phyloP scores from a whole-genome alignment of 495 filamentous ascomycete genomes.

The Aspergillus baeticus region DNA sequence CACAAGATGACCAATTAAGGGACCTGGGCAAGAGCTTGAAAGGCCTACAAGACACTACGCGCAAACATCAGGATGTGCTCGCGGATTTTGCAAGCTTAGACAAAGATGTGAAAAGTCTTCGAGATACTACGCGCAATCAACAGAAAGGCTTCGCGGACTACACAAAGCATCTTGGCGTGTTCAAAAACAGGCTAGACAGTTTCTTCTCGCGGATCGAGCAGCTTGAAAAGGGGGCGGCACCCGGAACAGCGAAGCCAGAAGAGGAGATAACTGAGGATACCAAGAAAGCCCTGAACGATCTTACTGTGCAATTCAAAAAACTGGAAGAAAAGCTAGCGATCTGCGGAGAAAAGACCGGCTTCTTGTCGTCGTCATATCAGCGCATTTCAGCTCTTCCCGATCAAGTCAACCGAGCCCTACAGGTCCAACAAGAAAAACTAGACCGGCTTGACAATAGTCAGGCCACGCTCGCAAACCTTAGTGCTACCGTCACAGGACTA shows the following conservation, averaged over 20 bases:
- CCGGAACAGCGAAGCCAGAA: background rate
- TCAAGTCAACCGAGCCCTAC: background rate
- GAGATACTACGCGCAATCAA: too few species aligned
- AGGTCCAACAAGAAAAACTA: constrained; percentile 9
- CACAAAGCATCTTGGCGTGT: background rate
- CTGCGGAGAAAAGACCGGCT: background rate
- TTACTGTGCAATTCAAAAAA: background rate
- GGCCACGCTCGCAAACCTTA: background rate
- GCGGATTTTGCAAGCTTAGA: too few species aligned
- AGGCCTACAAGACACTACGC: too few species aligned
- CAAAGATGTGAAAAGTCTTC: too few species aligned
- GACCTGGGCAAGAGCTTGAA: too few species aligned
- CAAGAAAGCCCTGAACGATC: background rate
- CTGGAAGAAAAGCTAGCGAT: background rate
- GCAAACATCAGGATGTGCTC: too few species aligned
- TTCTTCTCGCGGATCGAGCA: background rate
- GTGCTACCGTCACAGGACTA: background rate
- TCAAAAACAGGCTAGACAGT: background rate
- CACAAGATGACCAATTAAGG: too few species aligned
- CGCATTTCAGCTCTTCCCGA: background rate
- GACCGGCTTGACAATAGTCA: background rate
- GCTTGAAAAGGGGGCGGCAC: background rate
- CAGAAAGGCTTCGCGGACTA: background rate
- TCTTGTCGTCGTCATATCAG: constrained; percentile 8
- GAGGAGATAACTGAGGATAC: background rate